Percentiles rank a stretch among this genome's conserved stretches.
These are phyloP conservation scores for Phytophthora syringae DNA, from an alignment of 352 stramenopile species.

Conservation along the genomic window DNA sequence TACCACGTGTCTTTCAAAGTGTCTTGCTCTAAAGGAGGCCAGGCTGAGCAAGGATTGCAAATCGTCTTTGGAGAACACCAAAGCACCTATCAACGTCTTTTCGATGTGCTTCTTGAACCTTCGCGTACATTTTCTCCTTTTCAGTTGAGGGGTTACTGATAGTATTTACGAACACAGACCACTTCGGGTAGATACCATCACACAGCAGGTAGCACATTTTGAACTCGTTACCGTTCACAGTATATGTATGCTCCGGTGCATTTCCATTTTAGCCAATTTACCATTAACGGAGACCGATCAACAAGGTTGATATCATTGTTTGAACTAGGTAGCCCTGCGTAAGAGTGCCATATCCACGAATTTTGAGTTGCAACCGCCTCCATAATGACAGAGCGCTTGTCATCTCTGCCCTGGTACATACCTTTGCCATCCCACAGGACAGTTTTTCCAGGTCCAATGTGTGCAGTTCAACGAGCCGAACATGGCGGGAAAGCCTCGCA, in stretches of 20 bases:
- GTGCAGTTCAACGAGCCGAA: conserved; percentile 38
- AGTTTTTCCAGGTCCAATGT: conserved; percentile 42
- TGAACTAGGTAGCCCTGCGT: conserved; percentile 18
- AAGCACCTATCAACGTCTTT: conserved; percentile 35
- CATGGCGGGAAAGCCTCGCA: conserved; percentile 28
- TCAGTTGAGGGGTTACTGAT: conserved; percentile 9
- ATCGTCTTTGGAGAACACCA: background rate
- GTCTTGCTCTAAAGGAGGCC: background rate
- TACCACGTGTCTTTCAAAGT: background rate
- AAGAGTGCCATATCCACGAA: conserved; percentile 37
- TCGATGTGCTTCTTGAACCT: conserved; percentile 24
- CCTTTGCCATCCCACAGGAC: conserved; percentile 15
- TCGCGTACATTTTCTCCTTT: conserved; percentile 19
- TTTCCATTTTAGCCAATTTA: conserved; percentile 18
- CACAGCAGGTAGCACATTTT: conserved; percentile 35
- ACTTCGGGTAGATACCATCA: conserved; percentile 34
- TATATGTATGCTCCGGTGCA: conserved; percentile 1
- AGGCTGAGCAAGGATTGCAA: background rate
- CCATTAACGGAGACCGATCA: conserved; percentile 28
- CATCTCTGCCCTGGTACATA: conserved; percentile 13
- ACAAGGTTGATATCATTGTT: conserved; percentile 48
- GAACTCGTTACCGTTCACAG: no score
- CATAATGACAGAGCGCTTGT: conserved; percentile 6
- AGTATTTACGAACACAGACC: conserved; percentile 32
- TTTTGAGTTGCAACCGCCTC: conserved; percentile 28